Evolutionary conservation across 345 rosid species (phyloP).

Genomic region (Aquilaria sinensis): DNA sequence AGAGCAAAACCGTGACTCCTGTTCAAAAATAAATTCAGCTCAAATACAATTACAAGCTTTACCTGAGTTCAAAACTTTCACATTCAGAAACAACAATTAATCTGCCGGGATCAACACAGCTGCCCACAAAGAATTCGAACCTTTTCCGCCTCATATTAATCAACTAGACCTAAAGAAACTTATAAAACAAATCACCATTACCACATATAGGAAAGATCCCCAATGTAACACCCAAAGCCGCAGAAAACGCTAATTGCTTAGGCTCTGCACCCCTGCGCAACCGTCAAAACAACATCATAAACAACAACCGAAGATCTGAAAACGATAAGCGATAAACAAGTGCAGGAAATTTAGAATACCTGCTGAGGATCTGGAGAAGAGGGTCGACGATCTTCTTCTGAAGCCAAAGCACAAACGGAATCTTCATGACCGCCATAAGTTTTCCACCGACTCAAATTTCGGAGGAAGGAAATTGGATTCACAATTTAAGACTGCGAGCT

Average conservation of each 20-base stretch:
- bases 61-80: background rate
- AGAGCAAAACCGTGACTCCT: slow-evolving; percentile 85
- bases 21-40: slow-evolving; percentile 10
- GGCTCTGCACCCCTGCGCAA: slow-evolving; percentile 75
- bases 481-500: background rate
- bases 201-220: slow-evolving; percentile 96
- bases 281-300: background rate
- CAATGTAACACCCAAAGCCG: slow-evolving; percentile 80
- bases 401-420: slow-evolving; percentile 41
- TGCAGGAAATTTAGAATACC: slow-evolving; percentile 25
- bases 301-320: background rate
- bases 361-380: slow-evolving; percentile 62
- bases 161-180: background rate
- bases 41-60: slow-evolving; percentile 5
- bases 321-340: background rate
- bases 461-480: background rate
- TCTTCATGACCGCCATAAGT: slow-evolving; percentile 29
- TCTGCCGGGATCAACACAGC: too few species aligned
- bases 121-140: background rate
- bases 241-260: slow-evolving; percentile 78
- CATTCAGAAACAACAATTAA: background rate
- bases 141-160: background rate
- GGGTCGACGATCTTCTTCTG: slow-evolving; percentile 57
- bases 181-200: slow-evolving; percentile 12
- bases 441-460: background rate